Evolutionary conservation across 2,329 filamentous ascomycete genomes (phyloP).

Genomic region (Venturia effusa): DNA sequence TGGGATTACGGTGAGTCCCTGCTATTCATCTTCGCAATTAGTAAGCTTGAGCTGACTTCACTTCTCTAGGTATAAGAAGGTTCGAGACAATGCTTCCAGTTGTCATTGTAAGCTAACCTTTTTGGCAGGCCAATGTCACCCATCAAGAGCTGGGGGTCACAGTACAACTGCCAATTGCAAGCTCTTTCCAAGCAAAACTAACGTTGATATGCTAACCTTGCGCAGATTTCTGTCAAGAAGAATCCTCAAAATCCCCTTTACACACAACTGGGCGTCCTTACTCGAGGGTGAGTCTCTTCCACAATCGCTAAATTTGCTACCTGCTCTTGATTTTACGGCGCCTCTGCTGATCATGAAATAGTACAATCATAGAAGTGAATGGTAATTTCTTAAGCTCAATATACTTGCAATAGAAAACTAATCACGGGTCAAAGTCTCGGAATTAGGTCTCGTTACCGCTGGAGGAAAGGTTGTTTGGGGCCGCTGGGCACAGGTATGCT

Average conservation of each 20-base stretch:
- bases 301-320: background rate
- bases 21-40: no score
- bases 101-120: conserved; percentile 21
- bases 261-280: conserved; percentile 83
- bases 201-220: conserved; percentile 52
- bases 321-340: background rate
- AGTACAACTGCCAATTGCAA: conserved; percentile 54
- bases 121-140: conserved; percentile 59
- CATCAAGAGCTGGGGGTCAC: conserved; percentile 78
- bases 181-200: no score
- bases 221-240: conserved; percentile 15
- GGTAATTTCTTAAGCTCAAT: background rate
- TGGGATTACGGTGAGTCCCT: no score
- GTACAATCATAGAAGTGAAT: conserved; percentile 15
- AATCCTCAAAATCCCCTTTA: conserved; percentile 85
- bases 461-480: conserved; percentile 92
- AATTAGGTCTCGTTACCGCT: conserved; percentile 82
- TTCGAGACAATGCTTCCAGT: background rate
- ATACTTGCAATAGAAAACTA: conserved; percentile 50
- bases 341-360: background rate
- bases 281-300: conserved; percentile 46
- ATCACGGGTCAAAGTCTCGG: conserved; percentile 64
- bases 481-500: conserved; percentile 60
- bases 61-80: background rate
- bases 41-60: background rate